These are phyloP conservation scores for Sugiyamaella boreocaroliniensis DNA, from an alignment of 805 yeast genomes.

Conservation along the genomic window DNA sequence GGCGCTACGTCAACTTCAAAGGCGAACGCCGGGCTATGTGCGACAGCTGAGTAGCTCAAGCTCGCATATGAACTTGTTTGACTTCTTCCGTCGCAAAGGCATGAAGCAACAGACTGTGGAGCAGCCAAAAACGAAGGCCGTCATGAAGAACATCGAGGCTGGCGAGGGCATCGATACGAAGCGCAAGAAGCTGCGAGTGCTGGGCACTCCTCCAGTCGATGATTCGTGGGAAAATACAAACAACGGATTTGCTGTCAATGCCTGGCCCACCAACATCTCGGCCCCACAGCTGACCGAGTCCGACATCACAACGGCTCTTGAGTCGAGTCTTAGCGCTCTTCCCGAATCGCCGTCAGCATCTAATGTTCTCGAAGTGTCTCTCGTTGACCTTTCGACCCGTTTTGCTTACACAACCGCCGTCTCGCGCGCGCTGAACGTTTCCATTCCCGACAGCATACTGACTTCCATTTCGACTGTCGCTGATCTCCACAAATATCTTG, in stretches of 20 bases:
- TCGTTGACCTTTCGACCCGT: constrained; percentile 42
- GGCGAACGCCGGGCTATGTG: not conserved
- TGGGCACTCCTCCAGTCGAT: constrained; percentile 18
- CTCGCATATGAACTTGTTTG: constrained; percentile 10
- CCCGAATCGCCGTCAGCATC: not conserved
- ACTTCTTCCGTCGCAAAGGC: constrained; percentile 15
- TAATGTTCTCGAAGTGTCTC: constrained; percentile 13
- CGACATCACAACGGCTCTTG: constrained; percentile 9
- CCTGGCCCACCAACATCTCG: constrained; percentile 28
- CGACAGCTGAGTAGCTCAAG: constrained; percentile 3
- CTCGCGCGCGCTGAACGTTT: constrained; percentile 43
- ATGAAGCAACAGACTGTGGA: constrained; percentile 5
- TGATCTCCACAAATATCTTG: constrained; percentile 36
- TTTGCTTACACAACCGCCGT: constrained; percentile 45
- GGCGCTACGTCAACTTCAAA: not conserved
- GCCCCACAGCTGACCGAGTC: constrained; percentile 17
- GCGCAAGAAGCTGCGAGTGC: constrained; percentile 17
- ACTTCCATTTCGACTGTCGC: constrained; percentile 37
- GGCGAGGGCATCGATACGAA: constrained; percentile 6
- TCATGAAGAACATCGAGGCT: constrained; percentile 16
- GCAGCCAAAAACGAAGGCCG: constrained; percentile 16
- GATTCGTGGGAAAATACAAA: constrained; percentile 14
- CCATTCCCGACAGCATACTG: constrained; percentile 47
- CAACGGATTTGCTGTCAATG: constrained; percentile 18
- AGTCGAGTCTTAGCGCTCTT: not conserved